These are phyloP conservation scores for Akanthomyces lecanii DNA, from an alignment of 2,329 filamentous ascomycete species.

Conservation along the genomic window DNA sequence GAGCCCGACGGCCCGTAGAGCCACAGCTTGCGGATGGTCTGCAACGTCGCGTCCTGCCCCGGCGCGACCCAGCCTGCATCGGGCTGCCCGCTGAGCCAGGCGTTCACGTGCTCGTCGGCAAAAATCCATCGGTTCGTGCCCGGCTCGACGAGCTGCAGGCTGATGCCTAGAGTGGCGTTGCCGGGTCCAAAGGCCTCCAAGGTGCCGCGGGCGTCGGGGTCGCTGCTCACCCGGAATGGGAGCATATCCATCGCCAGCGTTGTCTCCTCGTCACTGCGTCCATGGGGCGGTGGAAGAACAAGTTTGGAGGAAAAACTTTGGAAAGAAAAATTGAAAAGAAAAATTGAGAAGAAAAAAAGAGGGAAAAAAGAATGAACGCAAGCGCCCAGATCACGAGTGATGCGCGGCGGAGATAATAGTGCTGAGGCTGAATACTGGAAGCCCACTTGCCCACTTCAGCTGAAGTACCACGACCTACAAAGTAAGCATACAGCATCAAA, in stretches of 20 bases:
- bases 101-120: conserved; percentile 7
- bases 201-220: neutral
- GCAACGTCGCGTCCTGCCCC: neutral
- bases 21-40: conserved; percentile 10
- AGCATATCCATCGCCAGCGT: conserved; percentile 1
- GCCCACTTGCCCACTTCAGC: conserved; percentile 4
- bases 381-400: too few species aligned
- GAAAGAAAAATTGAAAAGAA: too few species aligned
- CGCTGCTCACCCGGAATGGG: conserved; percentile 2
- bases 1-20: conserved; percentile 9
- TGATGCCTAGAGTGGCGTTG: neutral
- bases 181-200: neutral
- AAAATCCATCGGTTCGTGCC: conserved; percentile 6
- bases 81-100: conserved; percentile 6
- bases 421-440: conserved; percentile 4
- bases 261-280: neutral
- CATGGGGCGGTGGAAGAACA: neutral
- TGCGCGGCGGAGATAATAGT: neutral
- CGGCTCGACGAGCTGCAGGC: neutral
- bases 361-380: too few species aligned
- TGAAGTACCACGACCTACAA: neutral
- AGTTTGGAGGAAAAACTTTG: too few species aligned
- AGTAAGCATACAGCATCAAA: neutral
- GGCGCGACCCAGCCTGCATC: conserved; percentile 11
- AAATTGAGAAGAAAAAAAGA: too few species aligned